A percentile compares a stretch with the other conserved stretches of the same genome.
These are phyloP conservation scores for Leishmania mexicana DNA, from an alignment of 208 protist species.

Conservation along the genomic window DNA sequence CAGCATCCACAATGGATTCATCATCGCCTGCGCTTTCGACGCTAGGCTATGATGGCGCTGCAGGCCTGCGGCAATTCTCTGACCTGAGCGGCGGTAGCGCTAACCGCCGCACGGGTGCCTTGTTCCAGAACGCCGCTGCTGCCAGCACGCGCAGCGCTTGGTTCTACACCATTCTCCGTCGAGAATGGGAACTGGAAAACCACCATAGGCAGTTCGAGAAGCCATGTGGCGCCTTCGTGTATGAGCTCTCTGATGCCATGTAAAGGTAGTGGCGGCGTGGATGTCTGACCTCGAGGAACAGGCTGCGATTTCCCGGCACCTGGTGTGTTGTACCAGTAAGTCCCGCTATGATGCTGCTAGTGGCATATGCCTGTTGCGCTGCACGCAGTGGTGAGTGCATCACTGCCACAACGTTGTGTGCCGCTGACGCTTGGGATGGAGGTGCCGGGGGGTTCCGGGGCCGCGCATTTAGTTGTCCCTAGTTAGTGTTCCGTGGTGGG, in stretches of 20 bases:
- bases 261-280: slow-evolving; percentile 42
- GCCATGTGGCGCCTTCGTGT: slow-evolving; percentile 42
- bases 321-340: slow-evolving; percentile 37
- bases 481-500: slow-evolving; percentile 38
- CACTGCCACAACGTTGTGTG: slow-evolving; percentile 44
- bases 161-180: slow-evolving; percentile 41
- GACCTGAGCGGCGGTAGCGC: not conserved
- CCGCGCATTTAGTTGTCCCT: slow-evolving; percentile 51
- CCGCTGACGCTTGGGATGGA: slow-evolving; percentile 51
- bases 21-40: not conserved
- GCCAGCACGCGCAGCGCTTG: slow-evolving; percentile 24
- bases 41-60: not conserved
- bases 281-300: slow-evolving; percentile 38
- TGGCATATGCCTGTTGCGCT: slow-evolving; percentile 48
- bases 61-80: not conserved
- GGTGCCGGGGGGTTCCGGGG: slow-evolving; percentile 45
- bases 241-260: slow-evolving; percentile 35
- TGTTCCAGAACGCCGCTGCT: not conserved
- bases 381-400: slow-evolving; percentile 53
- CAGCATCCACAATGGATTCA: not conserved
- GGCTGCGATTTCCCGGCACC: slow-evolving; percentile 20
- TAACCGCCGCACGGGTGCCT: not conserved
- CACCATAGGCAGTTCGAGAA: slow-evolving; percentile 49
- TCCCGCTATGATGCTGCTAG: slow-evolving; percentile 46
- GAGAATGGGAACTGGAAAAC: slow-evolving; percentile 50